Evolutionary conservation across 306 rosid species (phyloP), one percentile per base, ranked within the genome.

Genomic region (Dalbergia cultrata): DNA sequence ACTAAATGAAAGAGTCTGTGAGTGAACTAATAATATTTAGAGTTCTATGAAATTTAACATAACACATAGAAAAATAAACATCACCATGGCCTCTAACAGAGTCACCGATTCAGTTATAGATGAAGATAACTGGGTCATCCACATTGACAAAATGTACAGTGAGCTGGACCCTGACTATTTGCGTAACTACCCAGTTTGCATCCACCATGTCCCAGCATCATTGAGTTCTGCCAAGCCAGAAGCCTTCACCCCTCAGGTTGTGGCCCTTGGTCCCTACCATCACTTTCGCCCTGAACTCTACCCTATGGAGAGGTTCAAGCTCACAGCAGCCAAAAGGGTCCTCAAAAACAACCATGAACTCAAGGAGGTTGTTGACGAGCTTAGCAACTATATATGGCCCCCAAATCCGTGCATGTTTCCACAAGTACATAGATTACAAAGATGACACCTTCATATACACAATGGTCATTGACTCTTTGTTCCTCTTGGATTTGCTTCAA

Each of bases 241-340:
- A 70, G 79, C 84, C 59, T 82, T 74, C 13, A 0, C 18, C 31
- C 86, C 89, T 3, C 65, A 79, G 5, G 54, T 53, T 6, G 11
- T 85, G 41, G 84, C 82, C 11, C n/a, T 82, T 18, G 89, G 85
- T 21, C 80, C 79, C 0, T 33, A 66, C 3, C 45, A 67, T 16
- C 89, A 86, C 50, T 44, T 45, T 7, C 17, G 34, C 3, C 66
- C 58, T 0, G 67, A 86, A n/a, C 79, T 78, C 14, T 78, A 69
- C 11, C 76, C 83, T 4, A 79, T 75, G 86, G 86, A 86, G 56
- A 82, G 34, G 63, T 50, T 35, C 69, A 75, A 82, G 43, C 3
- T 75, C 8, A 7, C 0, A 9, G 22, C 66, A 26, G 86, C 82
- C 5, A 82, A 50, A 59, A 61, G 53, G 14, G 76, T 86, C 6